Evolutionary conservation across 306 rosid species (phyloP).

Genomic region (Cicer bijugum): DNA sequence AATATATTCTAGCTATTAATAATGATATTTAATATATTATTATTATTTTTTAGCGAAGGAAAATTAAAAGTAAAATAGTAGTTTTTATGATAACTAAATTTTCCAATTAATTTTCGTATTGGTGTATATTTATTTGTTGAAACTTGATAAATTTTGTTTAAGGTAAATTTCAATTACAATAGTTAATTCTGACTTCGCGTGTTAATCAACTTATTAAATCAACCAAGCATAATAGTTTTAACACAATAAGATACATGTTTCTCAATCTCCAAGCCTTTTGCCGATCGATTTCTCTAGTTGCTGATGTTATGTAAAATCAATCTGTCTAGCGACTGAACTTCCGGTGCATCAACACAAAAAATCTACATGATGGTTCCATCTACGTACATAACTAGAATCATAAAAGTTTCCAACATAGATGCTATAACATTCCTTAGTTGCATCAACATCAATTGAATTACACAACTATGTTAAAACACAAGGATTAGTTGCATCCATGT

Average conservation of each 20-base stretch:
- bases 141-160: too few species aligned
- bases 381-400: conserved; percentile 32
- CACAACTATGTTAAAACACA: conserved; percentile 9
- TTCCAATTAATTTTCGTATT: too few species aligned
- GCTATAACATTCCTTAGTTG: conserved; percentile 32
- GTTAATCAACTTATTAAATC: not conserved
- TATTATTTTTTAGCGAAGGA: too few species aligned
- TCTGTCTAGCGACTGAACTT: conserved; percentile 23
- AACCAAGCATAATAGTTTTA: conserved; percentile 12
- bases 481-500: conserved; percentile 14
- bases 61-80: too few species aligned
- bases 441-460: conserved; percentile 5
- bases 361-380: conserved; percentile 1
- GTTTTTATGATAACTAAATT: too few species aligned
- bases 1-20: too few species aligned
- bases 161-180: not conserved
- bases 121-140: too few species aligned
- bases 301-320: conserved; percentile 5
- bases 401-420: not conserved
- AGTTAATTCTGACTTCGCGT: not conserved
- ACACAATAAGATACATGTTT: not conserved
- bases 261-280: conserved; percentile 8
- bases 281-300: not conserved
- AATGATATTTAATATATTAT: too few species aligned
- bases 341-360: conserved; percentile 26